Evolutionary conservation across 345 rosid genomes (phyloP).

Genomic region (Citropsis articulata): DNA sequence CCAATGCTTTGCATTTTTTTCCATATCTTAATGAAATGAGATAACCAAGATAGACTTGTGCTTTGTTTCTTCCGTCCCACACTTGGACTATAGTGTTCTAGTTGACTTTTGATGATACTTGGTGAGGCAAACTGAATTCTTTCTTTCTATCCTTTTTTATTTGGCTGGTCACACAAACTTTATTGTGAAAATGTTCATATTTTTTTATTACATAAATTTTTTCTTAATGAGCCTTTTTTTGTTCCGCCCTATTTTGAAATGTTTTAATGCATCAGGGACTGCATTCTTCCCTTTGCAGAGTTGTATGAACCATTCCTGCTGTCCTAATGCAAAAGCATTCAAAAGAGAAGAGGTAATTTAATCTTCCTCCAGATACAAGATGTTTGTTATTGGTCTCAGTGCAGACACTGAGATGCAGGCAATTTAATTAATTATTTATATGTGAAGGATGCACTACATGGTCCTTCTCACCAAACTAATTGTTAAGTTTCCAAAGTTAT

Average conservation of each 20-base stretch:
- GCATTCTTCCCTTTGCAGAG: conserved; percentile 94
- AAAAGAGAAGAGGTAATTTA: conserved; percentile 80
- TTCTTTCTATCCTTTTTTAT: background rate
- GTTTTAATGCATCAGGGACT: conserved; percentile 51
- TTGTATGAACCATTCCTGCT: conserved; percentile 93
- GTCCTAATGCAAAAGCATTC: conserved; percentile 89
- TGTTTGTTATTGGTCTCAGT: background rate
- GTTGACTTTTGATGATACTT: background rate
- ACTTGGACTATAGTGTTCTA: background rate
- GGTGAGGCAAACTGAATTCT: background rate
- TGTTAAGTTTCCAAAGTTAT: background rate
- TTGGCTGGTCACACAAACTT: background rate
- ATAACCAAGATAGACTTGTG: background rate
- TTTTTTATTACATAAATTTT: no score
- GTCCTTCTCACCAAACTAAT: background rate
- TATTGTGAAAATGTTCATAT: background rate
- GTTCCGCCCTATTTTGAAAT: background rate
- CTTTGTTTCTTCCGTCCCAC: background rate
- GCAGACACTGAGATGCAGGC: background rate
- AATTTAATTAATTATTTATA: background rate
- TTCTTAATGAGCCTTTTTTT: background rate
- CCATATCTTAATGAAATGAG: background rate
- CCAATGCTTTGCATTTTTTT: background rate
- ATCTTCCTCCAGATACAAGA: background rate
- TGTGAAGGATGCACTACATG: background rate